Evolutionary conservation across 176 grass and related monocot species (phyloP), one percentile per base, ranked within the genome.

Genomic region (Eragrostis curvula): DNA sequence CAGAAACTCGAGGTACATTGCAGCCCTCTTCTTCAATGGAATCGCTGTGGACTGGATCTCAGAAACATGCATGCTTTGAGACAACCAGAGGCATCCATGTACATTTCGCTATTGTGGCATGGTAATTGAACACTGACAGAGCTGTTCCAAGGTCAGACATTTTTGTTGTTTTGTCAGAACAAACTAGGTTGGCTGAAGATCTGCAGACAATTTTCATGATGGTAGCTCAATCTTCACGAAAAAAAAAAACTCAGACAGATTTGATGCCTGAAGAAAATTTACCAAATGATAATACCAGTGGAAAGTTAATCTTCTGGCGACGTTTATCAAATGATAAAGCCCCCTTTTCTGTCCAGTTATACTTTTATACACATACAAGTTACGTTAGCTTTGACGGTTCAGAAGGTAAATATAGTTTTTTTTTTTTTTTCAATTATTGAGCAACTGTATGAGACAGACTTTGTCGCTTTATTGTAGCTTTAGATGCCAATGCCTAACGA

Each of bases 31-130:
- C 78, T 77, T 70, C 74, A 71, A 64, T 71, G 58, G 44, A 64
- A 42, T 29, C 75, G 36, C 73, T 63, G 65, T 82, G 65, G 30
- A 64, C 79, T 42, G 58, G 79, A 87, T 78, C 73, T 77, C 16
- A 45, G 8, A 82, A 63, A 36, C 65, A 17, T 52, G 28, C 62
- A 70, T 39, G 32, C 12, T 59, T 12, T 5, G 56, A 25, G n/a
- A 25, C 8, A 59, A 25, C 56, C 41, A 44, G 8, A 82, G 51
- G 44, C 64, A n/a, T 42, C 28, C 70, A 61, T 27, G 32, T 24
- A 45, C n/a, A 73, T 45, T 79, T 16, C 55, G 55, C 30, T 71
- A 3, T 47, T 72, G 52, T 15, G 17, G 14, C 42, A 45, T 64
- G 14, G 39, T 74, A 32, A 72, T 45, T 39, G 59, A 7, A 32